These are phyloP conservation scores for Curvularia sp. DNA, from an alignment of 2,329 filamentous ascomycete species.

Conservation along the genomic window DNA sequence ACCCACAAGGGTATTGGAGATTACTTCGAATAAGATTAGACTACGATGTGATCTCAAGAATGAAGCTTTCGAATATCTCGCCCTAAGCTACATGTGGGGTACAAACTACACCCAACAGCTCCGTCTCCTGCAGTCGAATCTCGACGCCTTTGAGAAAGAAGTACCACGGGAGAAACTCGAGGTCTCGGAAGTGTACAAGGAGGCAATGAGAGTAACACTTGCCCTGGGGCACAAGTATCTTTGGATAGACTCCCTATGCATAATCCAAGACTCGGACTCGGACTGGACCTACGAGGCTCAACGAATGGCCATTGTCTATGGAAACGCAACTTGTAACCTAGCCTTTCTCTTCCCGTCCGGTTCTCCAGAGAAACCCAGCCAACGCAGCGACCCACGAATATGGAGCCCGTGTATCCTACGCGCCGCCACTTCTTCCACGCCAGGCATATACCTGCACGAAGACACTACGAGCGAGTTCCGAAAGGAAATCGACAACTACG, in stretches of 20 bases:
- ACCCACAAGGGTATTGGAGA: constrained; percentile 17
- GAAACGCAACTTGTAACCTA: constrained; percentile 21
- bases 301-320: constrained; percentile 23
- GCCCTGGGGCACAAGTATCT: constrained; percentile 26
- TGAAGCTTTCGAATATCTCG: constrained; percentile 14
- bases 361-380: not conserved
- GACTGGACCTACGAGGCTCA: constrained; percentile 23
- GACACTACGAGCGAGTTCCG: not conserved
- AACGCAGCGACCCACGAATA: constrained; percentile 11
- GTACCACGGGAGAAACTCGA: constrained; percentile 5
- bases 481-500: constrained; percentile 5
- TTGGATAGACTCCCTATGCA: no score
- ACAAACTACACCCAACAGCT: not conserved
- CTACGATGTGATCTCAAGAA: constrained; percentile 15
- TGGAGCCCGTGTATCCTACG: constrained; percentile 20
- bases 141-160: constrained; percentile 3
- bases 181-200: constrained; percentile 17
- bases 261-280: constrained; percentile 23
- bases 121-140: not conserved
- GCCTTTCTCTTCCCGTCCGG: constrained; percentile 15
- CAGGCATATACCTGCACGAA: constrained; percentile 10
- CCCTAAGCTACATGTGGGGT: constrained; percentile 25
- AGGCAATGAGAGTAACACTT: constrained; percentile 23
- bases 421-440: not conserved
- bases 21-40: not conserved